Percentiles rank a stretch among this genome's conserved stretches.
phyloP scores from a whole-genome alignment of 805 yeast species.

The Barnettozyma sucrosica region DNA sequence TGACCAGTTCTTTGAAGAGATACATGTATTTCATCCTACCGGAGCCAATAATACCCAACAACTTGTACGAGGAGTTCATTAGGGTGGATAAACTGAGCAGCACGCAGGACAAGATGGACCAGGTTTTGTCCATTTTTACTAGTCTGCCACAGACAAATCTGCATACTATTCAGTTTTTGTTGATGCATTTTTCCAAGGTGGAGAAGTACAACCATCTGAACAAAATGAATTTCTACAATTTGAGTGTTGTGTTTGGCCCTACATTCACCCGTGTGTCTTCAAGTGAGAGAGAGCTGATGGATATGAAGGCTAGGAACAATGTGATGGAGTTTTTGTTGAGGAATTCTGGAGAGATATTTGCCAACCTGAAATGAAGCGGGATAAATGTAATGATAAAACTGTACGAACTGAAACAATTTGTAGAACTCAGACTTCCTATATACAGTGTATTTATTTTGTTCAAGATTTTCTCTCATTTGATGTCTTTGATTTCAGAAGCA shows the following conservation, averaged over 20 bases:
- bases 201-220: conserved; percentile 48
- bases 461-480: conserved; percentile 24
- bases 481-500: conserved; percentile 65
- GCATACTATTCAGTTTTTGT: conserved; percentile 46
- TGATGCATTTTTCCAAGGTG: conserved; percentile 61
- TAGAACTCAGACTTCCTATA: background rate
- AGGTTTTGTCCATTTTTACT: conserved; percentile 40
- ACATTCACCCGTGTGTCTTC: conserved; percentile 74
- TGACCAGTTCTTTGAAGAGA: conserved; percentile 80
- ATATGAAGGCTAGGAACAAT: conserved; percentile 75
- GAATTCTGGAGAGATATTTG: conserved; percentile 38
- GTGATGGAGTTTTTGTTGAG: conserved; percentile 67
- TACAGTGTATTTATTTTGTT: background rate
- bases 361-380: background rate
- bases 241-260: conserved; percentile 93
- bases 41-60: conserved; percentile 74
- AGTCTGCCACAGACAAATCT: conserved; percentile 65
- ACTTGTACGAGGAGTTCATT: conserved; percentile 61
- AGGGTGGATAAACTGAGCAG: conserved; percentile 37
- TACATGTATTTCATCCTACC: conserved; percentile 73
- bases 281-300: conserved; percentile 78
- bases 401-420: background rate
- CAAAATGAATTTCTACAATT: conserved; percentile 76
- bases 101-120: conserved; percentile 26
- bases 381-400: background rate